phyloP scores from a whole-genome alignment of 2,329 filamentous ascomycete species.

The Trichophyton simii region DNA sequence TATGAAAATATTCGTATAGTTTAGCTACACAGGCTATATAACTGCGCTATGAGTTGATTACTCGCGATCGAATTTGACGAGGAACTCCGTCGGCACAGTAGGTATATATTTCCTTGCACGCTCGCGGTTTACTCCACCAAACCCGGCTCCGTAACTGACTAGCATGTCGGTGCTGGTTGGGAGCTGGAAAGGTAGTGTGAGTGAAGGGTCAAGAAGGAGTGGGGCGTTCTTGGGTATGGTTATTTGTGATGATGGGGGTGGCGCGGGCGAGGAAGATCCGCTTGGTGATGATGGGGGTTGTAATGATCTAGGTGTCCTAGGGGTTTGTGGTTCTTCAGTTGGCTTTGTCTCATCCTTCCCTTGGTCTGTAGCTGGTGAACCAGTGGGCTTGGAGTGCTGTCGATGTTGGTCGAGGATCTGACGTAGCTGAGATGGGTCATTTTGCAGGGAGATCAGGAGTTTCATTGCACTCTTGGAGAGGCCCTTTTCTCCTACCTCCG shows the following conservation, averaged over 20 bases:
- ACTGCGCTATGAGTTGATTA: neutral
- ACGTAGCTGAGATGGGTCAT: slow-evolving; percentile 51
- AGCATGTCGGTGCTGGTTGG: slow-evolving; percentile 97
- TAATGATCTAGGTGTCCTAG: slow-evolving; percentile 8
- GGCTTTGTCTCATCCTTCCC: slow-evolving; percentile 8
- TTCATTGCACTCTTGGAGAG: slow-evolving; percentile 79
- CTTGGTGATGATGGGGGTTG: neutral
- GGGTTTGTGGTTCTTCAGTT: slow-evolving; percentile 7
- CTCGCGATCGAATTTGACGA: slow-evolving; percentile 64
- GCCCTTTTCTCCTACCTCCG: slow-evolving; percentile 89
- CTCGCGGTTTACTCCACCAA: slow-evolving; percentile 84
- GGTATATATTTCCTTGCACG: slow-evolving; percentile 91
- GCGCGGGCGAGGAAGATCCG: neutral
- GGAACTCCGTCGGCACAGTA: slow-evolving; percentile 83
- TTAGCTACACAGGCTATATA: neutral
- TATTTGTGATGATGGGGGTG: slow-evolving; percentile 9
- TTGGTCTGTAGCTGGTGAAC: slow-evolving; percentile 8
- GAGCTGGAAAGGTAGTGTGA: slow-evolving; percentile 90
- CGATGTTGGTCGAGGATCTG: slow-evolving; percentile 15
- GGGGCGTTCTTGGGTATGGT: slow-evolving; percentile 14
- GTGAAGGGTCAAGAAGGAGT: slow-evolving; percentile 71
- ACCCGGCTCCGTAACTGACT: slow-evolving; percentile 84
- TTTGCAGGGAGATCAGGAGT: slow-evolving; percentile 69
- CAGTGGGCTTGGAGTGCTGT: slow-evolving; percentile 22
- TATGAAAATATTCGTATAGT: neutral